Evolutionary conservation across 108 stramenopile genomes (phyloP).

Genomic region (Licmophora abbreviata): DNA sequence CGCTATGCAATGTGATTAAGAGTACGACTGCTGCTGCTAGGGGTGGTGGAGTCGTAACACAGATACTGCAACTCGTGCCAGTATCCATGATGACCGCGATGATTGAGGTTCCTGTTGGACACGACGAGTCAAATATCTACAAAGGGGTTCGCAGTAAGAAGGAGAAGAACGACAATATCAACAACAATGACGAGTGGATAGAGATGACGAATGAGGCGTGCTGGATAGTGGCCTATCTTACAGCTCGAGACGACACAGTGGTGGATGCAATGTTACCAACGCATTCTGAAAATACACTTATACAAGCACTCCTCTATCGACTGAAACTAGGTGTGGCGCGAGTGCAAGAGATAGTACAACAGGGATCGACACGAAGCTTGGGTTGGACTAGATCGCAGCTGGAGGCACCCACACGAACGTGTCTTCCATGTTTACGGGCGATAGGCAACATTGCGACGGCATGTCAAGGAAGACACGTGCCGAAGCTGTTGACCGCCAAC

Average conservation of each 20-base stretch:
- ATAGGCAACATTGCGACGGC: slow-evolving; percentile 12
- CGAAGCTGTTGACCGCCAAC: too few relatives aligned
- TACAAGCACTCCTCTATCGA: too few relatives aligned
- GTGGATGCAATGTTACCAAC: slow-evolving; percentile 1
- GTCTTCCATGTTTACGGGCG: slow-evolving; percentile 8
- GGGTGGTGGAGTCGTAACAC: background rate
- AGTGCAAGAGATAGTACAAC: too few relatives aligned
- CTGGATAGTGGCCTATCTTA: slow-evolving; percentile 12
- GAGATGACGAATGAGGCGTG: slow-evolving; percentile 7
- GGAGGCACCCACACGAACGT: slow-evolving; percentile 8
- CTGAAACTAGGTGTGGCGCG: too few relatives aligned
- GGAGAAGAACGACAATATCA: background rate
- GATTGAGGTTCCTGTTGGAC: too few relatives aligned
- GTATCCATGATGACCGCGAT: too few relatives aligned
- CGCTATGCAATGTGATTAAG: background rate
- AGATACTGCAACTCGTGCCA: too few relatives aligned
- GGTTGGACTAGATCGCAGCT: too few relatives aligned
- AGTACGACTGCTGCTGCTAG: background rate
- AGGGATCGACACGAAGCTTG: too few relatives aligned
- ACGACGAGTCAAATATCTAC: slow-evolving; percentile 2
- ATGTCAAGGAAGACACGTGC: slow-evolving; percentile 7
- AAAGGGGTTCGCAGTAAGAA: background rate
- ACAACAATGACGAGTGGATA: background rate
- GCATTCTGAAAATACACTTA: too few relatives aligned
- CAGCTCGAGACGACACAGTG: slow-evolving; percentile 8